phyloP scores from a whole-genome alignment of 2,329 filamentous ascomycete genomes.

The Curvularia verruculosa region DNA sequence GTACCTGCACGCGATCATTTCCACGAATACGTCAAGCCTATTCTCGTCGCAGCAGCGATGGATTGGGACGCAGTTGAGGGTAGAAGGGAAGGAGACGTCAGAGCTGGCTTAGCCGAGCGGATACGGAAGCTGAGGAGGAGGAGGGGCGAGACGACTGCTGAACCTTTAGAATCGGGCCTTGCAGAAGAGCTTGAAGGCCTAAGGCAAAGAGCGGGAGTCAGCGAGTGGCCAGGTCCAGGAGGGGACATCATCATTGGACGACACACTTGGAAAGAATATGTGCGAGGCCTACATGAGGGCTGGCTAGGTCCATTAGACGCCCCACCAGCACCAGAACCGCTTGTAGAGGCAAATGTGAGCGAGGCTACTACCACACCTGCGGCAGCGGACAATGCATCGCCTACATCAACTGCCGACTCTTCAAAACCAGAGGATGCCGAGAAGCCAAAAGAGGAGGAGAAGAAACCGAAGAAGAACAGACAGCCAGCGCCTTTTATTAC shows the following conservation, averaged over 20 bases:
- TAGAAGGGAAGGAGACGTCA: conserved; percentile 86
- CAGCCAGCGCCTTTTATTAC: conserved; percentile 76
- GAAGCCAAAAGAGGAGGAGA: conserved; percentile 48
- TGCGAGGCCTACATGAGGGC: conserved; percentile 90
- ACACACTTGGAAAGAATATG: conserved; percentile 97
- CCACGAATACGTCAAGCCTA: conserved; percentile 91
- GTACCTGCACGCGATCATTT: conserved; percentile 91
- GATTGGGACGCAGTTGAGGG: conserved; percentile 98
- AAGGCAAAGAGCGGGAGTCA: conserved; percentile 69
- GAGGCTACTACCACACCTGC: conserved; percentile 19
- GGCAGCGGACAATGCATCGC: conserved; percentile 45
- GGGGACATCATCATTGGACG: conserved; percentile 90
- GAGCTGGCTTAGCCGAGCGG: conserved; percentile 83
- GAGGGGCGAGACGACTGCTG: conserved; percentile 59
- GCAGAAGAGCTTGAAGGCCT: conserved; percentile 67
- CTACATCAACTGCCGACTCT: conserved; percentile 36
- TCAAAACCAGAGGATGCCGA: conserved; percentile 33
- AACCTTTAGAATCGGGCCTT: conserved; percentile 56
- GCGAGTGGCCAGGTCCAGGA: conserved; percentile 72
- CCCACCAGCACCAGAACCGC: conserved; percentile 50
- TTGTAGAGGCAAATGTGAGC: conserved; percentile 26
- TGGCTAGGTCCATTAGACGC: conserved; percentile 86
- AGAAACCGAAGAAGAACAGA: conserved; percentile 56
- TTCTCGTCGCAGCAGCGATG: conserved; percentile 84
- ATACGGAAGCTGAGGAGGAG: conserved; percentile 72